Conservation (phyloP, 2,329 filamentous ascomycete genomes). For the Nothopassalora personata region DNA sequence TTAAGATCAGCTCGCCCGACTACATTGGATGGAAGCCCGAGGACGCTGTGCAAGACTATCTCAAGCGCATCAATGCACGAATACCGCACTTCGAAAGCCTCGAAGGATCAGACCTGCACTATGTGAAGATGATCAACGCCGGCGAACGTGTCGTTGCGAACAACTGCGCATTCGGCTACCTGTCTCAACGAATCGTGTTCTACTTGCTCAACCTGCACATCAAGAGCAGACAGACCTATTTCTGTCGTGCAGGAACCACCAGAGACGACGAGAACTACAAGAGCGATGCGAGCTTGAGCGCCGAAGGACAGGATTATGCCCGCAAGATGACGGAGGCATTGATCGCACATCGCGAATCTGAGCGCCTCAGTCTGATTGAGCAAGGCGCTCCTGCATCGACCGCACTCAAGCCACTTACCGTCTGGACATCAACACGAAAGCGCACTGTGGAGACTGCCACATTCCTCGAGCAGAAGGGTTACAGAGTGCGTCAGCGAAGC, state of each 20-base stretch:
- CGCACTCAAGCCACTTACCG: conserved; percentile 71
- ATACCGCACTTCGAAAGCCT: conserved; percentile 97
- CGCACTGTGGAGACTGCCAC: conserved; percentile 87
- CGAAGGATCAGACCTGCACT: conserved; percentile 89
- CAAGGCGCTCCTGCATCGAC: conserved; percentile 59
- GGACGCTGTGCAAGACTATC: conserved; percentile 86
- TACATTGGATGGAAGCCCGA: conserved; percentile 89
- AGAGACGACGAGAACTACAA: conserved; percentile 89
- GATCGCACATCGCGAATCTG: conserved; percentile 74
- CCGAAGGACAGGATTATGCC: conserved; percentile 74
- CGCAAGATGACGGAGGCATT: conserved; percentile 80
- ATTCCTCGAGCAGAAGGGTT: conserved; percentile 71
- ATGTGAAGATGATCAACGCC: conserved; percentile 99
- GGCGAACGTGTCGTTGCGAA: conserved; percentile 91
- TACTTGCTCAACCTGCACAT: conserved; percentile 97
- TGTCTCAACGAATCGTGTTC: conserved; percentile 96
- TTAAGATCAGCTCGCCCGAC: conserved; percentile 97
- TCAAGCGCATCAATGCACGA: conserved; percentile 80
- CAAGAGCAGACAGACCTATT: conserved; percentile 90
- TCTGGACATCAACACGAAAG: conserved; percentile 92
- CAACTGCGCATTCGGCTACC: conserved; percentile 92
- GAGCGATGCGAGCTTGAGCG: conserved; percentile 76
- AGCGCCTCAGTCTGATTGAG: conserved; percentile 64
- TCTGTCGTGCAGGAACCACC: conserved; percentile 79
- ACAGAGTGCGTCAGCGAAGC: conserved; percentile 81